These are phyloP conservation scores for Akanthomyces muscarius DNA, from an alignment of 2,329 filamentous ascomycete species.

Conservation along the genomic window DNA sequence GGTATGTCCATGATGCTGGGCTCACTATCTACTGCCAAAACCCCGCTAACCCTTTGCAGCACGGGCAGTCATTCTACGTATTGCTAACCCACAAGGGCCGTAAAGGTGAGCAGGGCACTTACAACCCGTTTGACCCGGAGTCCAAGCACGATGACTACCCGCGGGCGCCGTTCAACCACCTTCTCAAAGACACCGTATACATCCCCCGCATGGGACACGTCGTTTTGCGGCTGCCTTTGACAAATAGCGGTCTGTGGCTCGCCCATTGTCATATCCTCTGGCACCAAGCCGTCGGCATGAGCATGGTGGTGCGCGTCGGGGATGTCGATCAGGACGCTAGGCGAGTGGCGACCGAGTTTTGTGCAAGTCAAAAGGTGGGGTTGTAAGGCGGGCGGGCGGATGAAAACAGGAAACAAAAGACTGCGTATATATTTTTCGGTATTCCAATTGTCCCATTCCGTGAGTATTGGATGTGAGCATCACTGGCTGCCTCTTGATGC, in stretches of 20 bases:
- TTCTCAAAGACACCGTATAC: conserved; percentile 32
- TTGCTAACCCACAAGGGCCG: conserved; percentile 17
- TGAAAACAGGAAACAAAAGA: neutral
- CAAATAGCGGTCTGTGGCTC: conserved; percentile 36
- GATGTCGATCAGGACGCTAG: conserved; percentile 3
- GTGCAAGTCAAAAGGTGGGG: neutral
- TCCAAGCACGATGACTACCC: conserved; percentile 12
- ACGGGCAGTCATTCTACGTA: conserved; percentile 20
- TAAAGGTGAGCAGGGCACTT: conserved; percentile 15
- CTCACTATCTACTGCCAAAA: neutral
- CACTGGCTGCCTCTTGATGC: no score
- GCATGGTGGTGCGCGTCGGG: conserved; percentile 29
- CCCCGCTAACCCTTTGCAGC: conserved; percentile 18
- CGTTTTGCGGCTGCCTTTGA: conserved; percentile 31
- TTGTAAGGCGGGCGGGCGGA: neutral
- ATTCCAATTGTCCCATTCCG: no score
- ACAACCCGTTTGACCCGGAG: conserved; percentile 16
- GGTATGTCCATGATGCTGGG: conserved; percentile 24
- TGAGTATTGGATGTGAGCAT: no score
- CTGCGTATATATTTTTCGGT: neutral
- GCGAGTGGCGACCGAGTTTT: conserved; percentile 2
- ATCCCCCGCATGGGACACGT: conserved; percentile 34
- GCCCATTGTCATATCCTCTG: conserved; percentile 37
- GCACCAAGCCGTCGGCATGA: conserved; percentile 39
- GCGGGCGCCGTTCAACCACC: conserved; percentile 22